These are phyloP conservation scores for Ascochyta pisi DNA, from an alignment of 2,329 filamentous ascomycete species.

Conservation along the genomic window DNA sequence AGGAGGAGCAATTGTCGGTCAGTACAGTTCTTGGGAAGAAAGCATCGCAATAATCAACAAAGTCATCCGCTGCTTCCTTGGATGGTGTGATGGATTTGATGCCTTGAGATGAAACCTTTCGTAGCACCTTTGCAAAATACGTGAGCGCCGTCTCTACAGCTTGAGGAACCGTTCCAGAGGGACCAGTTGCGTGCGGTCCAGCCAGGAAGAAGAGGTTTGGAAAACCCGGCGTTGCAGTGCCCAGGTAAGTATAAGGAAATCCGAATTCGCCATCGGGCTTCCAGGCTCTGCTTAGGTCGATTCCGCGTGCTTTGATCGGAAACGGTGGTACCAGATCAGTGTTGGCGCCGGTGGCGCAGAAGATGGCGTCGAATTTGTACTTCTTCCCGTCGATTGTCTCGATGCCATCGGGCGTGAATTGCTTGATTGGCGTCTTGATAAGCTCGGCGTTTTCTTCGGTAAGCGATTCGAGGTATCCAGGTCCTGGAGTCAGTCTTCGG, in stretches of 20 bases:
- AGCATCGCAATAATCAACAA: slow-evolving; percentile 63
- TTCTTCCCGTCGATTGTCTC: slow-evolving; percentile 48
- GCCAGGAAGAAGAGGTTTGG: slow-evolving; percentile 72
- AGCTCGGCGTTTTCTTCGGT: slow-evolving; percentile 52
- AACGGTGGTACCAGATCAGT: slow-evolving; percentile 61
- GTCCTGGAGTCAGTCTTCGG: slow-evolving; percentile 44
- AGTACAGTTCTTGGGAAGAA: slow-evolving; percentile 60
- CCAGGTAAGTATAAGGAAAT: slow-evolving; percentile 73
- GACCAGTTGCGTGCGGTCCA: slow-evolving; percentile 53
- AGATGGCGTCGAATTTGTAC: slow-evolving; percentile 52
- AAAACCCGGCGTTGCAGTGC: slow-evolving; percentile 68
- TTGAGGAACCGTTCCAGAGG: slow-evolving; percentile 71
- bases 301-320: slow-evolving; percentile 62
- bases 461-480: slow-evolving; percentile 50
- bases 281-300: slow-evolving; percentile 65
- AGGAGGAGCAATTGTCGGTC: slow-evolving; percentile 70
- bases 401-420: slow-evolving; percentile 49
- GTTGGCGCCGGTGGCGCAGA: slow-evolving; percentile 74
- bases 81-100: slow-evolving; percentile 68
- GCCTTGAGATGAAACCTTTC: slow-evolving; percentile 70
- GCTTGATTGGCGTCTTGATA: slow-evolving; percentile 49
- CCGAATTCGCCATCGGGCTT: slow-evolving; percentile 61
- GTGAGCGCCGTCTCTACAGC: slow-evolving; percentile 70
- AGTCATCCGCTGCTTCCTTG: slow-evolving; percentile 68
- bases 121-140: slow-evolving; percentile 70